Conservation (phyloP, 768 basidiomycete genomes). For the Tremella fuciformis region DNA sequence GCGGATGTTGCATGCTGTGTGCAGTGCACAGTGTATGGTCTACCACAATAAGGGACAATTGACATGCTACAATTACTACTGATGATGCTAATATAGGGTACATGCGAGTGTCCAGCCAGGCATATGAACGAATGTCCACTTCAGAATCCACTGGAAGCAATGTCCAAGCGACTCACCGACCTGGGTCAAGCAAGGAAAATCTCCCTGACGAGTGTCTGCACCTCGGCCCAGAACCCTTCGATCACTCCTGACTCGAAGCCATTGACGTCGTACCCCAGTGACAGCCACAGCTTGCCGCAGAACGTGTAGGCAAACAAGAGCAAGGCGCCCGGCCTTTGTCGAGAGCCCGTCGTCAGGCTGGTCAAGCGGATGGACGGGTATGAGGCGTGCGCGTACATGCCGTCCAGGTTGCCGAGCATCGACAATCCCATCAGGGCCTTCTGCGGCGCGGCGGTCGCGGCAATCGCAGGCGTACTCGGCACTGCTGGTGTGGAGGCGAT, state of each 20-base stretch:
- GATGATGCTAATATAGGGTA: too few species aligned
- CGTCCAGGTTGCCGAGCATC: conserved; percentile 79
- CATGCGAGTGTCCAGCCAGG: too few species aligned
- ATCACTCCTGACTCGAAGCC: conserved; percentile 66
- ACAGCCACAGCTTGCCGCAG: conserved; percentile 71
- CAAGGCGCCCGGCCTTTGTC: conserved; percentile 75
- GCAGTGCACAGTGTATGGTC: too few species aligned
- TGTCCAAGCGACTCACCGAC: too few species aligned
- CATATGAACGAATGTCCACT: too few species aligned
- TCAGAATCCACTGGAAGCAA: too few species aligned
- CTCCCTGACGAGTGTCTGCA: conserved; percentile 61
- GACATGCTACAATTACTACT: too few species aligned
- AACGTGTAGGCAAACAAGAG: conserved; percentile 65
- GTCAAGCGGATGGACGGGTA: conserved; percentile 65
- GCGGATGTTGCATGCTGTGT: too few species aligned
- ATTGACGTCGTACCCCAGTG: conserved; percentile 74
- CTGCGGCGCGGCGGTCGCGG: conserved; percentile 59
- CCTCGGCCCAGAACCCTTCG: conserved; percentile 65
- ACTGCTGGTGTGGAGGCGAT: neutral
- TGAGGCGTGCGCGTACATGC: conserved; percentile 67
- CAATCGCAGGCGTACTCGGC: conserved; percentile 52
- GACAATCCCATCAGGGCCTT: conserved; percentile 67
- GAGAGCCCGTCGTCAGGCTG: conserved; percentile 75
- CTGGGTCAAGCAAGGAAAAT: conserved; percentile 54
- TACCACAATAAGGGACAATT: too few species aligned